Percentiles rank a stretch among this genome's conserved stretches.
phyloP scores from a whole-genome alignment of 768 basidiomycete species.

The Tulasnella sp. region DNA sequence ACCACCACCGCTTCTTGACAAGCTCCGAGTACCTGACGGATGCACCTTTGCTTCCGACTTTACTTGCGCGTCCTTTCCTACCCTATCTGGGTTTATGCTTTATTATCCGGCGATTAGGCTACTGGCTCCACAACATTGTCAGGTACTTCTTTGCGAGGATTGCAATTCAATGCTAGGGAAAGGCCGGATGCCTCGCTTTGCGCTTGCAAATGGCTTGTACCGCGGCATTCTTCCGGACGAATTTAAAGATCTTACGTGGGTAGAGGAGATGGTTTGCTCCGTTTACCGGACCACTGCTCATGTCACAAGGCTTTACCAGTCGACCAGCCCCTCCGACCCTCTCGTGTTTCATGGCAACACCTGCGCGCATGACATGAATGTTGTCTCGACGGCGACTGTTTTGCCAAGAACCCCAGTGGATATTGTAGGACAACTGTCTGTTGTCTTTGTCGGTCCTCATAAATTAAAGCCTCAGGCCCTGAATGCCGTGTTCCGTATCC shows the following conservation, averaged over 20 bases:
- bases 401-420: slow-evolving; percentile 29
- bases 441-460: slow-evolving; percentile 31
- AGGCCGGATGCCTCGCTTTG: not conserved
- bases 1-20: too few species aligned
- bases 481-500: slow-evolving; percentile 24
- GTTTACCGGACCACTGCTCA: not conserved
- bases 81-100: too few species aligned
- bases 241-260: not conserved
- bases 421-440: slow-evolving; percentile 26
- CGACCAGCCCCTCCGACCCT: not conserved
- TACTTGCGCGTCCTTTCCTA: too few species aligned
- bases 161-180: too few species aligned
- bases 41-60: too few species aligned
- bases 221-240: not conserved
- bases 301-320: slow-evolving; percentile 1
- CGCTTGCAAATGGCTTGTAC: not conserved
- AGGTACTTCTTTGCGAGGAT: too few species aligned
- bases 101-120: too few species aligned
- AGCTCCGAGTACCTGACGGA: too few species aligned
- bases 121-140: too few species aligned
- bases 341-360: slow-evolving; percentile 23
- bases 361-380: slow-evolving; percentile 33
- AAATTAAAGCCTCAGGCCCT: slow-evolving; percentile 25
- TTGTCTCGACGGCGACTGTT: slow-evolving; percentile 29
- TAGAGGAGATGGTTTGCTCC: not conserved